These are phyloP conservation scores for Solanum appendiculatum DNA, from an alignment of 257 asterid species.

Conservation along the genomic window DNA sequence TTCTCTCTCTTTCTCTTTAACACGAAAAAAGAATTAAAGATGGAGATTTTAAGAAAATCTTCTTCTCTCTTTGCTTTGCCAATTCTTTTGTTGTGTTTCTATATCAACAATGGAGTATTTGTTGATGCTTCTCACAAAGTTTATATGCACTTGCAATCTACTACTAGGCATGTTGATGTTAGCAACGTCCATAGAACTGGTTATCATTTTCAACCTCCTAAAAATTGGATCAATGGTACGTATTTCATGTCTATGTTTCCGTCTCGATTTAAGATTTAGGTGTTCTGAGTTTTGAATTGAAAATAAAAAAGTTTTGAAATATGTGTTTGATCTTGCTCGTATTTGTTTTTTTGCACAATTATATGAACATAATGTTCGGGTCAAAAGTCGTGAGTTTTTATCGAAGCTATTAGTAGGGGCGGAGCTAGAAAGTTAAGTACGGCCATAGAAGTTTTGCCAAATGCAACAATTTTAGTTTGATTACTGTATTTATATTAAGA, in stretches of 20 bases:
- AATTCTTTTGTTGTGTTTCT: background rate
- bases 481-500: background rate
- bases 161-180: background rate
- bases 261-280: background rate
- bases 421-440: background rate
- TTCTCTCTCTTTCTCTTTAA: background rate
- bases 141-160: constrained; percentile 5
- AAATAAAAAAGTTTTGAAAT: background rate
- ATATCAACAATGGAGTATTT: background rate
- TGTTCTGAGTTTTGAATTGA: background rate
- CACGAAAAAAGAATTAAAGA: background rate
- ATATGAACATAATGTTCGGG: background rate
- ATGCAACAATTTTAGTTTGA: background rate
- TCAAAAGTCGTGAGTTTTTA: background rate
- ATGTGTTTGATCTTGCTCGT: background rate
- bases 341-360: background rate
- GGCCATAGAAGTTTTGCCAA: background rate
- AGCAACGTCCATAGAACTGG: constrained; percentile 31
- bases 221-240: constrained; percentile 48
- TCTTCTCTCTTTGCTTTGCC: background rate
- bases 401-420: background rate
- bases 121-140: constrained; percentile 19
- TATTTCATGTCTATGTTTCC: background rate
- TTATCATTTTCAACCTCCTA: constrained; percentile 53
- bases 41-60: background rate